These are phyloP conservation scores for Aurantiochytrium sp. DNA, from an alignment of 108 stramenopile species.

Conservation along the genomic window DNA sequence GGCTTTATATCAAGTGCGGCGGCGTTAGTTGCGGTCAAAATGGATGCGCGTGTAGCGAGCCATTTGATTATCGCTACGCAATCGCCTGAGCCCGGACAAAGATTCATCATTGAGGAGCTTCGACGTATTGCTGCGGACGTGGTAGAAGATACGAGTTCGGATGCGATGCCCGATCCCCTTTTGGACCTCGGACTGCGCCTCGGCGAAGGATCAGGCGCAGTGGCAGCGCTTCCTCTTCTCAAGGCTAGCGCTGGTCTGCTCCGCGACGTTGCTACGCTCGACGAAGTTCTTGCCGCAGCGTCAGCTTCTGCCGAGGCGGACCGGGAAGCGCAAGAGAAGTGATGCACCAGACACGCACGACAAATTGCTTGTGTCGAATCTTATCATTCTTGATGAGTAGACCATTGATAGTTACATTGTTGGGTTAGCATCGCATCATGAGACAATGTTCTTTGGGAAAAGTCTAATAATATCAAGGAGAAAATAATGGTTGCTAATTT, in stretches of 20 bases:
- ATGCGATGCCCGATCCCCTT: background rate
- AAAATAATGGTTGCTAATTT: no score
- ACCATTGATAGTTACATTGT: no score
- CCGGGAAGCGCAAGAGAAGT: no score
- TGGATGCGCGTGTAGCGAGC: slow-evolving; percentile 43
- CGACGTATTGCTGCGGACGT: background rate
- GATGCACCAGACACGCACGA: no score
- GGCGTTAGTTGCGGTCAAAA: slow-evolving; percentile 56
- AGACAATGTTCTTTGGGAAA: no score
- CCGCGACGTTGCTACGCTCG: background rate
- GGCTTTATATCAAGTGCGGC: slow-evolving; percentile 67
- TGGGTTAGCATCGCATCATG: no score
- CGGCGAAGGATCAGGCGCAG: background rate
- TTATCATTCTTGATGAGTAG: no score
- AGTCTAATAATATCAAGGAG: no score
- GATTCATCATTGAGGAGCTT: background rate
- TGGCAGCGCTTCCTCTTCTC: background rate
- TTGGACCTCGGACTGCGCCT: background rate
- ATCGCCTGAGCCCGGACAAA: slow-evolving; percentile 56
- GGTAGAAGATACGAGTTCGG: background rate
- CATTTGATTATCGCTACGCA: slow-evolving; percentile 56
- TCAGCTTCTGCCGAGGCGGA: no score
- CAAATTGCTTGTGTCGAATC: no score
- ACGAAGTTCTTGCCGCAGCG: background rate
- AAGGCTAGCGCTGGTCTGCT: background rate